Conservation (phyloP, 768 basidiomycete species). For the Hygrocybe punicea region DNA sequence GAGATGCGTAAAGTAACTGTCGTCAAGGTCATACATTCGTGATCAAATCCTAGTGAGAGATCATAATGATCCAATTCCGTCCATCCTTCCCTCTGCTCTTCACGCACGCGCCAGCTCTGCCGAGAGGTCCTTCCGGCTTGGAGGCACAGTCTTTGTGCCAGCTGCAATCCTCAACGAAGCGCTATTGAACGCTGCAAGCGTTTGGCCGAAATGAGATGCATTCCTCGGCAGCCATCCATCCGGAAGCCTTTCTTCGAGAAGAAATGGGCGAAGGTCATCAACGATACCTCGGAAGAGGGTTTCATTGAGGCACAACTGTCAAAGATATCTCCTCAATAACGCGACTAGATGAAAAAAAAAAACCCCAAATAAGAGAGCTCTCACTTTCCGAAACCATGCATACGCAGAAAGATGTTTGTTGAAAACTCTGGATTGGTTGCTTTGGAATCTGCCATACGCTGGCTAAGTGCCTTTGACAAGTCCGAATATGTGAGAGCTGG, state of each 20-base stretch:
- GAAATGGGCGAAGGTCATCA: background rate
- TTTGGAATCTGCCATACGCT: conserved; percentile 44
- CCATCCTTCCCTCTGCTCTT: too few relatives aligned
- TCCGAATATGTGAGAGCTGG: conserved; percentile 39
- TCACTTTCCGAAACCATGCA: background rate
- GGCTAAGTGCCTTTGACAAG: conserved; percentile 38
- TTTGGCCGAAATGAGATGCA: too few relatives aligned
- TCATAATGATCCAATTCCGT: too few relatives aligned
- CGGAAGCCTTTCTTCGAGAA: background rate
- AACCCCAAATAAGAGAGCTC: background rate
- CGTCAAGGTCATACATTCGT: too few relatives aligned
- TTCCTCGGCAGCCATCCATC: background rate
- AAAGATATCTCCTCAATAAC: background rate
- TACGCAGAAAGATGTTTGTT: background rate
- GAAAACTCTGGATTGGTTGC: conserved; percentile 34
- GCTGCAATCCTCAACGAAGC: too few relatives aligned
- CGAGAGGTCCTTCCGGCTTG: too few relatives aligned
- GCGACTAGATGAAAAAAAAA: background rate
- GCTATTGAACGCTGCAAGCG: too few relatives aligned
- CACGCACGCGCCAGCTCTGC: too few relatives aligned
- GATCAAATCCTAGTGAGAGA: too few relatives aligned
- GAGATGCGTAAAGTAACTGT: too few relatives aligned
- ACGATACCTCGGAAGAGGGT: background rate
- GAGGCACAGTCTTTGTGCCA: too few relatives aligned
- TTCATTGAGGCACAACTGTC: background rate